Percentiles rank a stretch among this genome's conserved stretches.
These are phyloP conservation scores for Karstenula rhodostoma DNA, from an alignment of 2,329 filamentous ascomycete genomes.

Conservation along the genomic window DNA sequence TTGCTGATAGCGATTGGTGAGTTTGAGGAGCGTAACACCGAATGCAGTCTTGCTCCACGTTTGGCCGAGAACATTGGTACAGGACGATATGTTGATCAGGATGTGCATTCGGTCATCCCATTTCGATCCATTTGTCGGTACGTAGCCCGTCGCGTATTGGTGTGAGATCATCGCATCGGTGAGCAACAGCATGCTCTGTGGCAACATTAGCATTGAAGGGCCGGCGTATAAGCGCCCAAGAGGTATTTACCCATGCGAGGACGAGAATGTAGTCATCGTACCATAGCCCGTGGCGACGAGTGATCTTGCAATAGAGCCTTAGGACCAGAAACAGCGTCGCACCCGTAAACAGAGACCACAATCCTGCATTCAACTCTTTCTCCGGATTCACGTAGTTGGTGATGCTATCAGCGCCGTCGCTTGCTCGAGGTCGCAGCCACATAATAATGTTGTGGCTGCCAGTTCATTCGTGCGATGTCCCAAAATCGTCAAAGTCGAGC, in stretches of 20 bases:
- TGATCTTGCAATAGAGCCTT: slow-evolving; percentile 49
- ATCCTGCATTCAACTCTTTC: slow-evolving; percentile 46
- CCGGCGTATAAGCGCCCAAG: not conserved
- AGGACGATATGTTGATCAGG: slow-evolving; percentile 57
- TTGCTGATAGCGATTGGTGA: slow-evolving; percentile 57
- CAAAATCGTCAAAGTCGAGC: not conserved
- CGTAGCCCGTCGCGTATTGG: slow-evolving; percentile 60
- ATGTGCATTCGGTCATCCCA: slow-evolving; percentile 64
- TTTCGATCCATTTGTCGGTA: slow-evolving; percentile 40
- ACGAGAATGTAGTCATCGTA: slow-evolving; percentile 52
- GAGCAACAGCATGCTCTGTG: slow-evolving; percentile 52
- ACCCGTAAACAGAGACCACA: slow-evolving; percentile 51
- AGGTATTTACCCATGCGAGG: slow-evolving; percentile 44
- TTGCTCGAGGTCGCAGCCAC: slow-evolving; percentile 9
- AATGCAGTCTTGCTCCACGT: slow-evolving; percentile 50
- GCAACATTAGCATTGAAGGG: slow-evolving; percentile 15
- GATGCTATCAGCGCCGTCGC: slow-evolving; percentile 11
- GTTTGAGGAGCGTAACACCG: slow-evolving; percentile 50
- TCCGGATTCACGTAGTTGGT: slow-evolving; percentile 45
- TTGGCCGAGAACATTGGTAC: slow-evolving; percentile 50
- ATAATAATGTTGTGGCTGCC: slow-evolving; percentile 9
- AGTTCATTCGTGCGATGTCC: slow-evolving; percentile 2
- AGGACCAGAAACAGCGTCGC: slow-evolving; percentile 47
- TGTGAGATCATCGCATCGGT: slow-evolving; percentile 58
- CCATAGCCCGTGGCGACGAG: slow-evolving; percentile 50